Evolutionary conservation across 140 eudicot species (phyloP).

Genomic region (Oenanthe javanica): DNA sequence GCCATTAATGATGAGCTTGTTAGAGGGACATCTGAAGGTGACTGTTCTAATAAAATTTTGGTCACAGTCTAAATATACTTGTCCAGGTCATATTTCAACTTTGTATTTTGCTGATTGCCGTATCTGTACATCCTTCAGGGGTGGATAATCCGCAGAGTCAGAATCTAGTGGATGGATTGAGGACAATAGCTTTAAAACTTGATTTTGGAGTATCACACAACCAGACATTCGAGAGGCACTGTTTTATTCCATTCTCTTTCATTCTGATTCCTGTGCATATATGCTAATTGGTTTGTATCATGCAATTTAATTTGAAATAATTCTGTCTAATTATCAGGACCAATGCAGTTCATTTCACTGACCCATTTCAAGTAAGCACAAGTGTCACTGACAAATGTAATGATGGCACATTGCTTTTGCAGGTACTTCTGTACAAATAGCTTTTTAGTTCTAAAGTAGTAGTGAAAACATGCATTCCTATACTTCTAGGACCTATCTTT

Average conservation of each 20-base stretch:
- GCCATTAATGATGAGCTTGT: slow-evolving; percentile 66
- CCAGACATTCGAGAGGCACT: slow-evolving; percentile 70
- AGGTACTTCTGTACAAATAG: slow-evolving; percentile 30
- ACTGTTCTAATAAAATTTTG: slow-evolving; percentile 4
- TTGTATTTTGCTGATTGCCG: slow-evolving; percentile 10
- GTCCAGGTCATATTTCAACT: background rate
- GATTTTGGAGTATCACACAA: slow-evolving; percentile 88
- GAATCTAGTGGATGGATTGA: slow-evolving; percentile 66
- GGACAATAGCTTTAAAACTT: slow-evolving; percentile 82
- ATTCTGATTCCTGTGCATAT: background rate
- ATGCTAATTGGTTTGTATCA: background rate
- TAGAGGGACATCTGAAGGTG: slow-evolving; percentile 77
- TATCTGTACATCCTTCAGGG: slow-evolving; percentile 24
- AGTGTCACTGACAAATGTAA: slow-evolving; percentile 75
- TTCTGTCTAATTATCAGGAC: slow-evolving; percentile 43
- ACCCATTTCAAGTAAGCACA: slow-evolving; percentile 78
- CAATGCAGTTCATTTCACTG: slow-evolving; percentile 86
- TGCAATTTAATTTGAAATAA: slow-evolving; percentile 12
- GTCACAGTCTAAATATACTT: background rate
- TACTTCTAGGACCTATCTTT: slow-evolving; percentile 1
- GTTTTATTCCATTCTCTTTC: slow-evolving; percentile 10
- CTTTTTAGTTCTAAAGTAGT: background rate
- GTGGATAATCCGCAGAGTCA: slow-evolving; percentile 41
- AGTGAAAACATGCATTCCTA: background rate
- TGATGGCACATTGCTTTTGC: slow-evolving; percentile 84